Evolutionary conservation across 192 early-diverging fungal genomes (phyloP).

Genomic region (Entomortierella chlamydospora): DNA sequence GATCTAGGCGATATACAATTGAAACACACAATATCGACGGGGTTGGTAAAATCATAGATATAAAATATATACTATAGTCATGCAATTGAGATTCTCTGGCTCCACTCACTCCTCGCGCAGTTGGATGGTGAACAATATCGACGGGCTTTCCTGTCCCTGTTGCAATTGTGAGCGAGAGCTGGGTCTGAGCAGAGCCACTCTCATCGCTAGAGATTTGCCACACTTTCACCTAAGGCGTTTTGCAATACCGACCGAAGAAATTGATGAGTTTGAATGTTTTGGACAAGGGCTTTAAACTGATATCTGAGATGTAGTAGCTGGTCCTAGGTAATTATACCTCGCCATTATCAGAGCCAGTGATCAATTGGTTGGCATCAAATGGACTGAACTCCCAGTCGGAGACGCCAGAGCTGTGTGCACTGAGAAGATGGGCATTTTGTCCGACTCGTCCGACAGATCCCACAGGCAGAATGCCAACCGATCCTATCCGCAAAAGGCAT

Average conservation of each 20-base stretch:
- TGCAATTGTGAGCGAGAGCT: conserved; percentile 36
- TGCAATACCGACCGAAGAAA: too few species aligned
- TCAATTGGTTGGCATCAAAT: conserved; percentile 53
- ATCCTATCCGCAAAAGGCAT: conserved; percentile 7
- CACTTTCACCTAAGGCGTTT: conserved; percentile 56
- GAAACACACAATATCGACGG: too few species aligned
- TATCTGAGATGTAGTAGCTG: too few species aligned
- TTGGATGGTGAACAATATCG: conserved; percentile 63
- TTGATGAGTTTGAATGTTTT: too few species aligned
- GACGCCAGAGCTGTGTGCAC: conserved; percentile 55
- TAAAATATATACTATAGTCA: too few species aligned
- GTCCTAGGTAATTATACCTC: conserved; percentile 28
- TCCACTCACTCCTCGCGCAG: conserved; percentile 54
- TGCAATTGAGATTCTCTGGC: too few species aligned
- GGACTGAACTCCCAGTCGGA: conserved; percentile 64
- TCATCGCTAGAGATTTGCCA: conserved; percentile 51
- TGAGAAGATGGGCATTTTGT: conserved; percentile 35
- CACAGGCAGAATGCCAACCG: conserved; percentile 28
- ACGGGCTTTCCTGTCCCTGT: conserved; percentile 51
- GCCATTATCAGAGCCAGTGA: conserved; percentile 60
- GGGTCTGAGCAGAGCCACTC: neutral
- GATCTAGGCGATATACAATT: conserved; percentile 42
- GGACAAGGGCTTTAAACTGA: too few species aligned
- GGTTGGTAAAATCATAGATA: neutral
- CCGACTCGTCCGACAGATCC: conserved; percentile 32